These are phyloP conservation scores for Suillus subluteus DNA, from an alignment of 768 basidiomycete genomes.

Conservation along the genomic window DNA sequence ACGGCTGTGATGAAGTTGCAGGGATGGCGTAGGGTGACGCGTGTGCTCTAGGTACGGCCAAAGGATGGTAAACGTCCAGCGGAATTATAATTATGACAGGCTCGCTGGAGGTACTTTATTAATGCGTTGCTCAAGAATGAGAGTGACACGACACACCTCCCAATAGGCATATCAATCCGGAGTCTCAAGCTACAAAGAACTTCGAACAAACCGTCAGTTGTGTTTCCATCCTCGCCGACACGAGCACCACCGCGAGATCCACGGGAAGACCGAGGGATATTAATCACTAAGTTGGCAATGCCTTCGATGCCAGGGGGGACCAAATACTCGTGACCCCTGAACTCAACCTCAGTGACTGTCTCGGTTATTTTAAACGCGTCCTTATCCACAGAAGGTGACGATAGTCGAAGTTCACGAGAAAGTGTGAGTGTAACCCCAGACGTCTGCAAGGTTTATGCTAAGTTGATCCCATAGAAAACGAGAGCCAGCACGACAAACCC, in stretches of 20 bases:
- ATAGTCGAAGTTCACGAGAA: conserved; percentile 61
- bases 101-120: conserved; percentile 50
- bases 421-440: conserved; percentile 65
- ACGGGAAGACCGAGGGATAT: conserved; percentile 69
- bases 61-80: conserved; percentile 64
- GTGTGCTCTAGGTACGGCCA: conserved; percentile 49
- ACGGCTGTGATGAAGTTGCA: conserved; percentile 21
- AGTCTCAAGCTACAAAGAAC: conserved; percentile 65
- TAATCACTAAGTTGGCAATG: conserved; percentile 77
- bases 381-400: conserved; percentile 44
- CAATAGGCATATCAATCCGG: conserved; percentile 66
- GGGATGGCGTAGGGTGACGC: conserved; percentile 30
- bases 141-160: conserved; percentile 51
- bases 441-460: conserved; percentile 50
- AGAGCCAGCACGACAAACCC: conserved; percentile 45
- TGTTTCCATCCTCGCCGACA: conserved; percentile 49
- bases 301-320: conserved; percentile 77
- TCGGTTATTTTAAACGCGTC: conserved; percentile 68
- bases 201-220: conserved; percentile 65
- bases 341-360: conserved; percentile 67
- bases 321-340: conserved; percentile 74
- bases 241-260: conserved; percentile 66
- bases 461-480: conserved; percentile 7
- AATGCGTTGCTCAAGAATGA: conserved; percentile 11
- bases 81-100: conserved; percentile 70